Conservation (phyloP, 768 basidiomycete species). For the Phanerochaete carnosa region DNA sequence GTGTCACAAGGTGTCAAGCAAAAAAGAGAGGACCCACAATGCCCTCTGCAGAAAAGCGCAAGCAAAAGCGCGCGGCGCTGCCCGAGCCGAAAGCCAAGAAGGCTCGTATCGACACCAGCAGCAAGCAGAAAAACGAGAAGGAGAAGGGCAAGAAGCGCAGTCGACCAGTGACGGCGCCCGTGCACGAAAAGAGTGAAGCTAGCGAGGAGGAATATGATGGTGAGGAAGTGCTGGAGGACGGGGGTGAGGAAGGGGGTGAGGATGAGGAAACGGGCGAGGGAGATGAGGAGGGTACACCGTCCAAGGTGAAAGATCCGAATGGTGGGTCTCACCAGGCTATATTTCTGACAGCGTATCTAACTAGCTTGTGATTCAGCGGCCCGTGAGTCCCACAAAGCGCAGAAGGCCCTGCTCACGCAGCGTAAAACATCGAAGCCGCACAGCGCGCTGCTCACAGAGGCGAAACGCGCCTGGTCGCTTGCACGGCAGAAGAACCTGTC, state of each 20-base stretch:
- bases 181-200: slow-evolving; percentile 31
- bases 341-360: background rate
- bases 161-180: slow-evolving; percentile 49
- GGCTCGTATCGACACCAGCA: slow-evolving; percentile 38
- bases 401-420: slow-evolving; percentile 62
- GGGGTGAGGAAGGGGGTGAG: slow-evolving; percentile 13
- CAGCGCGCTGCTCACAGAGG: slow-evolving; percentile 61
- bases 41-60: slow-evolving; percentile 32
- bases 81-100: slow-evolving; percentile 52
- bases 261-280: slow-evolving; percentile 14
- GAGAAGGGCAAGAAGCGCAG: slow-evolving; percentile 51
- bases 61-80: slow-evolving; percentile 51
- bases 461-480: slow-evolving; percentile 76
- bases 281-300: background rate
- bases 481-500: slow-evolving; percentile 72
- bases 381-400: slow-evolving; percentile 69
- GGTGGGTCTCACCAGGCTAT: slow-evolving; percentile 39
- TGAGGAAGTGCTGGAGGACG: slow-evolving; percentile 15
- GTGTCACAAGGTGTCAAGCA: background rate
- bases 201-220: slow-evolving; percentile 24
- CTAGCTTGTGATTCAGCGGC: slow-evolving; percentile 38
- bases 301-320: slow-evolving; percentile 49
- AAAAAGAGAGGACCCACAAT: background rate
- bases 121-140: slow-evolving; percentile 20
- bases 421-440: slow-evolving; percentile 78